phyloP scores from a whole-genome alignment of 2,329 filamentous ascomycete species.

The Aureobasidium melanogenum region DNA sequence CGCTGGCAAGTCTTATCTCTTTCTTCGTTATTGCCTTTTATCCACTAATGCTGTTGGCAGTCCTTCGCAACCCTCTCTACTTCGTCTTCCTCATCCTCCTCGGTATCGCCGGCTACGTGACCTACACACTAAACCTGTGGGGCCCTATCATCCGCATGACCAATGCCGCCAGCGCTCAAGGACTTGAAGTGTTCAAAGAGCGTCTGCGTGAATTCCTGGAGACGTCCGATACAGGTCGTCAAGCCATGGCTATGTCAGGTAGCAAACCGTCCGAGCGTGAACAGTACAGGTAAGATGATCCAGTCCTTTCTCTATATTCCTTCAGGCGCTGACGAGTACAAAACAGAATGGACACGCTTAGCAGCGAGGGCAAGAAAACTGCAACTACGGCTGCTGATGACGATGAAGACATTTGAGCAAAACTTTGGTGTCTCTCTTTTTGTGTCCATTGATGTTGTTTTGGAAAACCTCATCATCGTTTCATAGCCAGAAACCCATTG shows the following conservation, averaged over 20 bases:
- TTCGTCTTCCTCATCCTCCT: constrained; percentile 80
- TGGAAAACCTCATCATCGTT: not conserved
- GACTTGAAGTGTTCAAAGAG: constrained; percentile 84
- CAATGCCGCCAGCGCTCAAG: constrained; percentile 79
- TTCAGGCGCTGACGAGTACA: not conserved
- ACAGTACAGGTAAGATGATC: not conserved
- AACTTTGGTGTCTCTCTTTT: not conserved
- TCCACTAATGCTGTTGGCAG: constrained; percentile 38
- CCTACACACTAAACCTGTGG: constrained; percentile 88
- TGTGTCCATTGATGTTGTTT: not conserved
- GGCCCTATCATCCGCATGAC: constrained; percentile 94
- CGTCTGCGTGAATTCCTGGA: constrained; percentile 83
- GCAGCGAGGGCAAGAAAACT: constrained; percentile 34
- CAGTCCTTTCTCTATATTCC: not conserved
- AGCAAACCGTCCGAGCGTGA: constrained; percentile 5
- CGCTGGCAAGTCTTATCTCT: constrained; percentile 53
- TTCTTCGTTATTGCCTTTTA: not conserved
- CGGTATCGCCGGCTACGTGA: constrained; percentile 71
- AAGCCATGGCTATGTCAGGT: constrained; percentile 67
- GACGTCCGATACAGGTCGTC: constrained; percentile 72
- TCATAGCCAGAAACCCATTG: not conserved
- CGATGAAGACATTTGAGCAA: constrained; percentile 21
- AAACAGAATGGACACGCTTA: constrained; percentile 30
- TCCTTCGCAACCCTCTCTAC: constrained; percentile 86
- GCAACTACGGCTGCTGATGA: constrained; percentile 19